These are phyloP conservation scores for Triticum dicoccoides DNA, from an alignment of 176 grass and related monocot species.

Conservation along the genomic window DNA sequence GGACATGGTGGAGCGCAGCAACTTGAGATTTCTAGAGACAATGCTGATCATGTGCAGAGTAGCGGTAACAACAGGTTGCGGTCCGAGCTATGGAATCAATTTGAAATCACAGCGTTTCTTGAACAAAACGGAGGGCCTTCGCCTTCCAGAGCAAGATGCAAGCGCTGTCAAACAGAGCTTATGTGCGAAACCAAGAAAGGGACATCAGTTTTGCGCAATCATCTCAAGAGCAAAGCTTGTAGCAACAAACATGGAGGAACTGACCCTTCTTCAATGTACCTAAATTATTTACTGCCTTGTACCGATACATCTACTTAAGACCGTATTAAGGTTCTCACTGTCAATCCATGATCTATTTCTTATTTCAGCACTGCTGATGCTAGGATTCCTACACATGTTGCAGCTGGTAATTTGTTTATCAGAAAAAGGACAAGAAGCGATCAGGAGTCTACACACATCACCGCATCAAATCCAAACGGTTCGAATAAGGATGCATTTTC, in stretches of 20 bases:
- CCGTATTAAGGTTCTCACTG: no score
- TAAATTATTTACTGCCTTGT: no score
- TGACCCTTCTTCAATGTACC: neutral
- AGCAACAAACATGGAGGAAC: neutral
- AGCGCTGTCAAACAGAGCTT: neutral
- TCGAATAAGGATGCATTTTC: neutral
- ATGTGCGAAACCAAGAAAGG: neutral
- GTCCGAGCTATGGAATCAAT: no score
- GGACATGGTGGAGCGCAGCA: neutral
- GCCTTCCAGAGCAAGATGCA: neutral
- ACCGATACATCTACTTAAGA: no score
- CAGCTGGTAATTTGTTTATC: no score
- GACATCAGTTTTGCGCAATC: slow-evolving; percentile 7
- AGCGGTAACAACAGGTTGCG: no score
- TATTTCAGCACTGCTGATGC: no score
- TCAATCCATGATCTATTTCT: no score
- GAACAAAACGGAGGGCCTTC: neutral
- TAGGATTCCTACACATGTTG: no score
- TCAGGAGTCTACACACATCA: neutral
- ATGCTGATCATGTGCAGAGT: no score
- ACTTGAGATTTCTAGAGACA: neutral
- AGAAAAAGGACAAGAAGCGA: neutral
- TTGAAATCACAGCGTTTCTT: no score
- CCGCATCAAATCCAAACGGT: neutral
- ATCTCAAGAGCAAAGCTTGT: neutral